These are phyloP conservation scores for Brassica cretica DNA, from an alignment of 345 rosid species.

Conservation along the genomic window DNA sequence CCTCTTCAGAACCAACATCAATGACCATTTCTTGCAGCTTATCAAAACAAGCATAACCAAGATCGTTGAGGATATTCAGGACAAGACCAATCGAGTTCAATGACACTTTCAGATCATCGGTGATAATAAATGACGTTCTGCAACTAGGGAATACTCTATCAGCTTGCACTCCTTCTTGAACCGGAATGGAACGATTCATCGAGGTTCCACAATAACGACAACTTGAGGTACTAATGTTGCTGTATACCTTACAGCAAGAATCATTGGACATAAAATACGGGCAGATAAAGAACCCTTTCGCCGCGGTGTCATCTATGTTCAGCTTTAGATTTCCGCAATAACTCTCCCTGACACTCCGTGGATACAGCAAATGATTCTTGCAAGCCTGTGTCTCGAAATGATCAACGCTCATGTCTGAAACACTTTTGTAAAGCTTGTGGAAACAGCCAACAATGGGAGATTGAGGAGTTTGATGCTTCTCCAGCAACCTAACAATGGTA, in stretches of 20 bases:
- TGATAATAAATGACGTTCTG: constrained; percentile 29
- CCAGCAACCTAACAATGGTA: constrained; percentile 24
- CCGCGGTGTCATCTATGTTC: constrained; percentile 9
- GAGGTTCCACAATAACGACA: constrained; percentile 5
- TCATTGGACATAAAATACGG: neutral
- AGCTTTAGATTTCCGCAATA: constrained; percentile 4
- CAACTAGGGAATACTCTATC: constrained; percentile 25
- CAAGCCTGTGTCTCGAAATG: neutral
- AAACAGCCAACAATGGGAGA: constrained; percentile 27
- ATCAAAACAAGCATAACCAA: constrained; percentile 28
- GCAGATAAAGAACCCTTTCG: constrained; percentile 17
- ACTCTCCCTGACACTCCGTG: constrained; percentile 17
- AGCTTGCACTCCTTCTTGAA: neutral
- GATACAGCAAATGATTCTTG: constrained; percentile 23
- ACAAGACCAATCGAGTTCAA: constrained; percentile 27
- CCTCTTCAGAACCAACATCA: constrained; percentile 37
- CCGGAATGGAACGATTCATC: neutral
- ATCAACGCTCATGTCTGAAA: constrained; percentile 3
- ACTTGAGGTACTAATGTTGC: neutral
- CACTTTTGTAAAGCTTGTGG: constrained; percentile 32
- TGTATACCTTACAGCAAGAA: neutral
- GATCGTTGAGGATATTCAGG: constrained; percentile 17
- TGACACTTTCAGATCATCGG: constrained; percentile 32
- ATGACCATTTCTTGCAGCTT: constrained; percentile 5
- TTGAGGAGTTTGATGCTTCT: constrained; percentile 21